Percentiles rank a stretch among this genome's conserved stretches.
These are phyloP conservation scores for Botrytis byssoidea DNA, from an alignment of 2,329 filamentous ascomycete species.

Conservation along the genomic window DNA sequence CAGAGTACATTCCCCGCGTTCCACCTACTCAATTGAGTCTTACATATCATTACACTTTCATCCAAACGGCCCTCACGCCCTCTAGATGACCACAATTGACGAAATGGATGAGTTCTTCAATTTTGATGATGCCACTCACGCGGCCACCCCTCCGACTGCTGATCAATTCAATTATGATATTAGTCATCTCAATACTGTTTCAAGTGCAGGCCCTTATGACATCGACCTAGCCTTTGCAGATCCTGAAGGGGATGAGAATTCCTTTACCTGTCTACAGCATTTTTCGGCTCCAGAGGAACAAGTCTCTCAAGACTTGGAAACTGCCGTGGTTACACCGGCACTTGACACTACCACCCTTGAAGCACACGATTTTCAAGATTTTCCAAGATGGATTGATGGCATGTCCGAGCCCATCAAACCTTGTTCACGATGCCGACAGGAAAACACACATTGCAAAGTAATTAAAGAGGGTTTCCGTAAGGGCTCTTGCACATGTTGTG, in stretches of 20 bases:
- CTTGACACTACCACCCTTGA: constrained; percentile 39
- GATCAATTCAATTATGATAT: constrained; percentile 14
- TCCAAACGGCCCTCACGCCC: constrained; percentile 27
- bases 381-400: constrained; percentile 38
- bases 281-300: constrained; percentile 46
- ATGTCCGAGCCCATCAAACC: constrained; percentile 40
- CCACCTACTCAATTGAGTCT: not conserved
- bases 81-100: constrained; percentile 44
- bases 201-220: constrained; percentile 39
- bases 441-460: constrained; percentile 58
- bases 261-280: constrained; percentile 59
- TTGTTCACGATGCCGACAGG: constrained; percentile 52
- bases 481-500: constrained; percentile 62
- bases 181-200: constrained; percentile 6
- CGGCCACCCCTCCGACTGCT: constrained; percentile 34
- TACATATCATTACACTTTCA: not conserved
- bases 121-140: constrained; percentile 51
- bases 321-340: constrained; percentile 29
- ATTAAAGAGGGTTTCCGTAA: constrained; percentile 59
- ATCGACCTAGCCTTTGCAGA: constrained; percentile 56
- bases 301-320: constrained; percentile 35
- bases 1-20: too few relatives aligned
- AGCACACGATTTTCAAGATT: constrained; percentile 46
- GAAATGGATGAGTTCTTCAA: constrained; percentile 61
- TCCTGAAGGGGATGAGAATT: constrained; percentile 58